These are phyloP conservation scores for Phytophthora sp. DNA, from an alignment of 352 stramenopile species.

Conservation along the genomic window DNA sequence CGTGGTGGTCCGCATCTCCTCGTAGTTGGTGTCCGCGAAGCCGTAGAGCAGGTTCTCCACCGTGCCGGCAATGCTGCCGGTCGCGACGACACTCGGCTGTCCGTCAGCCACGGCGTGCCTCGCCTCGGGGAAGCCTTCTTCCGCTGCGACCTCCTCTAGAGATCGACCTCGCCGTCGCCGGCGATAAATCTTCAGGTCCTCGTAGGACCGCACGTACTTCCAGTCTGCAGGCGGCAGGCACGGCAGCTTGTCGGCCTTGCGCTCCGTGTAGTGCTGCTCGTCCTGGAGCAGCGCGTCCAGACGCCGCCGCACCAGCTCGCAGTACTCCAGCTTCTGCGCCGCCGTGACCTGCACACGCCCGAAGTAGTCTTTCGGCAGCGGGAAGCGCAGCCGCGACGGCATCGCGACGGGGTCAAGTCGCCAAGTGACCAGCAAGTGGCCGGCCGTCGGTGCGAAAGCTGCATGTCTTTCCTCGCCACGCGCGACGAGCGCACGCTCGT, in stretches of 20 bases:
- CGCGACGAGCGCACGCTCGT: conserved; percentile 17
- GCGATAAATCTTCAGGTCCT: conserved; percentile 47
- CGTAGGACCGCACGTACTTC: conserved; percentile 42
- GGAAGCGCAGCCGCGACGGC: conserved; percentile 15
- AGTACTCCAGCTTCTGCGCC: conserved; percentile 41
- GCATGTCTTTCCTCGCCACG: conserved; percentile 9
- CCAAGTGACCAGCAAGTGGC: conserved; percentile 13
- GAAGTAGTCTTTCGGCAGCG: conserved; percentile 38
- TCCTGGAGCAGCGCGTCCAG: conserved; percentile 29
- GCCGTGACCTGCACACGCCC: conserved; percentile 25
- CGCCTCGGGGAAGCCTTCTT: conserved; percentile 26
- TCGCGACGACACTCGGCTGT: conserved; percentile 44
- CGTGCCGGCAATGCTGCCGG: conserved; percentile 37
- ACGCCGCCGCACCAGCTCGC: conserved; percentile 18
- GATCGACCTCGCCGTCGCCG: conserved; percentile 18
- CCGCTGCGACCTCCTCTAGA: conserved; percentile 17
- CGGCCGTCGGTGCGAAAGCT: neutral
- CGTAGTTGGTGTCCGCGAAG: conserved; percentile 22
- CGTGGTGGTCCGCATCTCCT: conserved; percentile 36
- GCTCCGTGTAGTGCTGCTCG: conserved; percentile 31
- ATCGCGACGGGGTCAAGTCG: neutral
- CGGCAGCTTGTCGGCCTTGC: conserved; percentile 22
- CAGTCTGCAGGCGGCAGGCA: conserved; percentile 43
- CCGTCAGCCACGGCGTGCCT: conserved; percentile 10
- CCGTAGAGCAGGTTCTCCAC: conserved; percentile 47